These are phyloP conservation scores for Panaeolus cyanescens DNA, from an alignment of 768 basidiomycete species.

Conservation along the genomic window DNA sequence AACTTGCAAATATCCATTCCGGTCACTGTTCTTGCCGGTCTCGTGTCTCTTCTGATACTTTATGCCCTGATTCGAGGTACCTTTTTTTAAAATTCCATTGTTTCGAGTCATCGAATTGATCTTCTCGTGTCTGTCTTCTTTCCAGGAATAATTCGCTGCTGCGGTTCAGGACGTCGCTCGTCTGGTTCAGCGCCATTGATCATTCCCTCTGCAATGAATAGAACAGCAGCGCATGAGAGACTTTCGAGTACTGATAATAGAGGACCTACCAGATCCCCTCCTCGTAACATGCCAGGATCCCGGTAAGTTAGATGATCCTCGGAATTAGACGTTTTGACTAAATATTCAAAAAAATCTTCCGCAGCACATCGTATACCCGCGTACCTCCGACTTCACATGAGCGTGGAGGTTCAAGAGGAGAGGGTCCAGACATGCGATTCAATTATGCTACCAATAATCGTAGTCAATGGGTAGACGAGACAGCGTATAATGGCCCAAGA, in stretches of 20 bases:
- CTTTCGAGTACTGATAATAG: slow-evolving; percentile 23
- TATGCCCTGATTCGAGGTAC: slow-evolving; percentile 47
- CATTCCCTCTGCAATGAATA: slow-evolving; percentile 13
- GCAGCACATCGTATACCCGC: slow-evolving; percentile 30
- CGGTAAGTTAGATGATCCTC: slow-evolving; percentile 24
- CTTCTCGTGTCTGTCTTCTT: slow-evolving; percentile 12
- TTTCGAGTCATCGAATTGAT: slow-evolving; percentile 8
- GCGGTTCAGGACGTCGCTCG: slow-evolving; percentile 20
- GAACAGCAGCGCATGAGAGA: slow-evolving; percentile 23
- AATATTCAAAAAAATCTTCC: slow-evolving; percentile 7
- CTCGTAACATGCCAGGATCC: slow-evolving; percentile 22
- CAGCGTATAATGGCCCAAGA: slow-evolving; percentile 39
- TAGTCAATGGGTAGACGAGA: slow-evolving; percentile 48
- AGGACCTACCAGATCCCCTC: slow-evolving; percentile 6
- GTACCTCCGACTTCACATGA: slow-evolving; percentile 30
- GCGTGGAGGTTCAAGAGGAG: slow-evolving; percentile 22
- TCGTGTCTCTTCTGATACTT: slow-evolving; percentile 61
- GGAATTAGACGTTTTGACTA: slow-evolving; percentile 14
- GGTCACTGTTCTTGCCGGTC: slow-evolving; percentile 69
- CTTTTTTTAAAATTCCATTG: slow-evolving; percentile 18
- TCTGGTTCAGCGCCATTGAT: slow-evolving; percentile 9
- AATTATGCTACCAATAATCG: slow-evolving; percentile 31
- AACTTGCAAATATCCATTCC: slow-evolving; percentile 83
- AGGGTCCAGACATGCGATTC: slow-evolving; percentile 21
- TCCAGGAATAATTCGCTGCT: slow-evolving; percentile 38